Evolutionary conservation across 257 asterid genomes (phyloP), one percentile per base, ranked within the genome.

Genomic region (Solanum sparsipilum): DNA sequence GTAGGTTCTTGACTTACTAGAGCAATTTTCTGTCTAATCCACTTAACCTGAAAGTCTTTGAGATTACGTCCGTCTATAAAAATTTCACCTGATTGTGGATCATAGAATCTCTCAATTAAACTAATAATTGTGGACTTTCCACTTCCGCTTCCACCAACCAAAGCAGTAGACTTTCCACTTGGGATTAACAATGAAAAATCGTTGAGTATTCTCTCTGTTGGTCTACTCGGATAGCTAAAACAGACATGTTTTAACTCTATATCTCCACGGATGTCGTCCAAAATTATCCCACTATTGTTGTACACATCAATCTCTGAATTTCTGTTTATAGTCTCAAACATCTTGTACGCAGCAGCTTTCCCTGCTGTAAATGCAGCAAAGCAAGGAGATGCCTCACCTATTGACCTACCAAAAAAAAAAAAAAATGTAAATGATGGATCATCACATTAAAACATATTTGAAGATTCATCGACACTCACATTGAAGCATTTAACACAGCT

Each of bases 1-100:
- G 93, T 94, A 23, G 98, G 98, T 87, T 95, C 98, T 91, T 95
- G 98, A 90, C 97, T 95, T 67, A 95, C 98, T 6, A 95, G 96
- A 13, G 95, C 94, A 34, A 95, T 92, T 81, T 93, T 94, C 1
- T 94, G 91, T 91, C 98, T 94, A 39, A 95, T 92, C 97, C 97
- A 93, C 92, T 90, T 93, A 73, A 94, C 92, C 84, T 94, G 94
- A 88, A 94, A 91, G 70, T 92, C 93, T 41, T 91, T 95, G 20
- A 95, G 92, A 91, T 93, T 93, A 87, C 88, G 60, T 36, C 95
- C 95, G 74, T 93, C 98, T 5, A 94, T 93, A 20, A 92, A 86
- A 25, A 95, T 93, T 88, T 93, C 90, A 13, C 98, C 98, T n/a
- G 86, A 88, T 38, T 92, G 91, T 13, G 98, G 98, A 84, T 95